Percentiles rank a stretch among this genome's conserved stretches.
phyloP scores from a whole-genome alignment of 441 rosid species.

The Biscutella laevigata region DNA sequence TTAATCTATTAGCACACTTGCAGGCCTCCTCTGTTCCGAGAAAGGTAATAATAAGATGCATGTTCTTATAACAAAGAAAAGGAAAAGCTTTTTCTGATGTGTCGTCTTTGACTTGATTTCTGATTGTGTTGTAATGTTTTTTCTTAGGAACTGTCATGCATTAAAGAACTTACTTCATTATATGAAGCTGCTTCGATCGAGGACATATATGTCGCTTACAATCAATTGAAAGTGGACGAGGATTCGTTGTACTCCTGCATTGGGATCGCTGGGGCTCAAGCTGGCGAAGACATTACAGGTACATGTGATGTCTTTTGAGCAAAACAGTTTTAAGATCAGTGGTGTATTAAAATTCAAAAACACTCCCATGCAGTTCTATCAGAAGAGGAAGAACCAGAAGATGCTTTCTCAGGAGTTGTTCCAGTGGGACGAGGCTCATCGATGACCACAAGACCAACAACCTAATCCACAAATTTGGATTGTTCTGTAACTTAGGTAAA shows the following conservation, averaged over 20 bases:
- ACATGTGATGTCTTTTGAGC: constrained; percentile 15
- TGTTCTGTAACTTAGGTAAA: constrained; percentile 21
- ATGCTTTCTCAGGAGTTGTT: constrained; percentile 50
- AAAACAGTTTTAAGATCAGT: not conserved
- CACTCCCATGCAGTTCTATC: constrained; percentile 37
- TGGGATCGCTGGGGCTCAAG: constrained; percentile 86
- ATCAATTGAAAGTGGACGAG: constrained; percentile 79
- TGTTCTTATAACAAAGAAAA: not conserved
- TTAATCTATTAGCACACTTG: constrained; percentile 89
- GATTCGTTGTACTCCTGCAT: constrained; percentile 79
- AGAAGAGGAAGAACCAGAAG: constrained; percentile 58
- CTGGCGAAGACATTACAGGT: constrained; percentile 63
- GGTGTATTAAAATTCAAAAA: not conserved
- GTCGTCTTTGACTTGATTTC: not conserved
- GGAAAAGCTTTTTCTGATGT: not conserved
- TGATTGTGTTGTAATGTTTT: constrained; percentile 23
- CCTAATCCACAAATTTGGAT: constrained; percentile 33
- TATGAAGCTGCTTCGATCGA: constrained; percentile 87
- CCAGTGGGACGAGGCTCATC: constrained; percentile 92
- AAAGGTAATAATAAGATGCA: constrained; percentile 43
- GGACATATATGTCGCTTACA: constrained; percentile 81
- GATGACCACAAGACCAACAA: constrained; percentile 89
- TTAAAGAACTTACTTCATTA: constrained; percentile 73
- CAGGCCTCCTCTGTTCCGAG: constrained; percentile 96
- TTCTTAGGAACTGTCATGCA: constrained; percentile 79